phyloP scores from a whole-genome alignment of 2,329 filamentous ascomycete species.

The Clonostachys solani region DNA sequence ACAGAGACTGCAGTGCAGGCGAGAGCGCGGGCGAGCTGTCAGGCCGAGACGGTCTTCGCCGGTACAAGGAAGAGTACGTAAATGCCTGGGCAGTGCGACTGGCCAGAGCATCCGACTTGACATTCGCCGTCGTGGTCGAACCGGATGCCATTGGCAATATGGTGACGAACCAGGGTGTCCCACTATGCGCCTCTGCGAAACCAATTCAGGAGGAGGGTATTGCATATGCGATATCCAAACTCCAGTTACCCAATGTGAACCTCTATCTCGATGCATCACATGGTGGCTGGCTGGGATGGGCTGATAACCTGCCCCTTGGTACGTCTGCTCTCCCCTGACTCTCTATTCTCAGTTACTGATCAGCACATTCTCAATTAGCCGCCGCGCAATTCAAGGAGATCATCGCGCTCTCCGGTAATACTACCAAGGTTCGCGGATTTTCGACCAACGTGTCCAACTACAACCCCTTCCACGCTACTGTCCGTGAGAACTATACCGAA shows the following conservation, averaged over 20 bases:
- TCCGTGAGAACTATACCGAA: slow-evolving; percentile 31
- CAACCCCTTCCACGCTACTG: slow-evolving; percentile 23
- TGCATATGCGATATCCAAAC: slow-evolving; percentile 30
- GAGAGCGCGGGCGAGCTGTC: slow-evolving; percentile 29
- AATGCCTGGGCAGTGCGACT: slow-evolving; percentile 24
- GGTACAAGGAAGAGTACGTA: slow-evolving; percentile 31
- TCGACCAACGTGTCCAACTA: slow-evolving; percentile 35
- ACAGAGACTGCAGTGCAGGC: slow-evolving; percentile 34
- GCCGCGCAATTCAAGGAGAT: slow-evolving; percentile 29
- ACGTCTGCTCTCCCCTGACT: slow-evolving; percentile 2
- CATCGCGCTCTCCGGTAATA: slow-evolving; percentile 18
- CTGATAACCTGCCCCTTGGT: slow-evolving; percentile 28
- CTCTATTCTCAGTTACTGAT: background rate
- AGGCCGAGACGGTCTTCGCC: slow-evolving; percentile 23
- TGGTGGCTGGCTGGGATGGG: slow-evolving; percentile 38
- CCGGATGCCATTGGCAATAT: slow-evolving; percentile 35
- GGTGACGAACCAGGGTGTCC: slow-evolving; percentile 28
- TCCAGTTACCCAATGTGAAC: slow-evolving; percentile 29
- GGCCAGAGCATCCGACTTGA: slow-evolving; percentile 22
- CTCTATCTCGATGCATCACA: slow-evolving; percentile 37
- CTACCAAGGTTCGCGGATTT: slow-evolving; percentile 26
- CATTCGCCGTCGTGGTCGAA: slow-evolving; percentile 34
- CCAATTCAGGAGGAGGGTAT: slow-evolving; percentile 30
- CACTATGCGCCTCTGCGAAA: slow-evolving; percentile 25
- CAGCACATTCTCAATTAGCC: slow-evolving; percentile 10